Evolutionary conservation across 2,329 filamentous ascomycete species (phyloP).

Genomic region (Diplodia sapinea): DNA sequence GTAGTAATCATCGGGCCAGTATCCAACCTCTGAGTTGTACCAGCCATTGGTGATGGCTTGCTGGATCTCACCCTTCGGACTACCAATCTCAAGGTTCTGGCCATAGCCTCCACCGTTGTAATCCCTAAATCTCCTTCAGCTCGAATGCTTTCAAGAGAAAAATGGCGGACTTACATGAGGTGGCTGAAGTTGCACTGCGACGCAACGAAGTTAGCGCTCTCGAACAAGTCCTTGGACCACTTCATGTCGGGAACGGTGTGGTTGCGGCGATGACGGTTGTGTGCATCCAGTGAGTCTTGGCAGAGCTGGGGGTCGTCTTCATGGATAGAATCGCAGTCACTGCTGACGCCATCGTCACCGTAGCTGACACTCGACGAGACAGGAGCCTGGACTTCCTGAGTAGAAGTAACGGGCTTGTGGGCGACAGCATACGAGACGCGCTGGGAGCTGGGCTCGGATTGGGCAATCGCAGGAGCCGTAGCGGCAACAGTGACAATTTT

Average conservation of each 20-base stretch:
- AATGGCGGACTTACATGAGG: neutral
- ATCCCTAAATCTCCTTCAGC: neutral
- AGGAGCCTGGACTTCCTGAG: neutral
- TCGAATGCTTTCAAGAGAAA: neutral
- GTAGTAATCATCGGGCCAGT: neutral
- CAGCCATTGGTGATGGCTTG: conserved; percentile 7
- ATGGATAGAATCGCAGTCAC: neutral
- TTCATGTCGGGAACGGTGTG: conserved; percentile 19
- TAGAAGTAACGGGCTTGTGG: neutral
- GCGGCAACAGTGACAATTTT: too few relatives aligned
- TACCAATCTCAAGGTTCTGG: conserved; percentile 20
- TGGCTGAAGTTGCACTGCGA: conserved; percentile 17
- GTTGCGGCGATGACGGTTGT: conserved; percentile 24
- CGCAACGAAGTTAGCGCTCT: neutral
- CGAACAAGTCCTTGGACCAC: conserved; percentile 7
- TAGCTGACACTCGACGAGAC: neutral
- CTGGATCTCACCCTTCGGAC: neutral
- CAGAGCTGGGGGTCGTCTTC: conserved; percentile 6
- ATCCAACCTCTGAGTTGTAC: conserved; percentile 13
- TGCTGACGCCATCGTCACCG: neutral
- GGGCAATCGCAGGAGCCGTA: neutral
- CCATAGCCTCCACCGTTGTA: conserved; percentile 5
- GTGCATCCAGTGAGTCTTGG: neutral
- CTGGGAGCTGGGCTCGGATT: neutral
- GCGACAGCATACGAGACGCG: neutral